phyloP scores from a whole-genome alignment of 2,329 filamentous ascomycete genomes.

The Sclerotiophoma versabilis region DNA sequence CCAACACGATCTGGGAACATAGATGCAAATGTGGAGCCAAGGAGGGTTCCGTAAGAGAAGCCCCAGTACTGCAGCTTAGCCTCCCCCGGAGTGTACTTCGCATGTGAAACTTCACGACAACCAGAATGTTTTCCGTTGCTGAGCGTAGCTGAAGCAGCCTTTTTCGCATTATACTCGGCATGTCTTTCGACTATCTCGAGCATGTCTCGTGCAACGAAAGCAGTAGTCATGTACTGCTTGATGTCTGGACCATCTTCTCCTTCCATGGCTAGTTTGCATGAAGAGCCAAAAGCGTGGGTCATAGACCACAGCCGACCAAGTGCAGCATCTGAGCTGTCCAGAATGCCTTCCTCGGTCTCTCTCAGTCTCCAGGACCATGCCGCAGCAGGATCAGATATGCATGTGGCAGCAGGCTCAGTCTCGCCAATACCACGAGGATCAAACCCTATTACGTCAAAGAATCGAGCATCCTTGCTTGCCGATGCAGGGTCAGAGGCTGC shows the following conservation, averaged over 20 bases:
- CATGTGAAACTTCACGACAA: slow-evolving; percentile 2
- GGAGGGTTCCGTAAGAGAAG: slow-evolving; percentile 58
- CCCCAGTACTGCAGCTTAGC: slow-evolving; percentile 55
- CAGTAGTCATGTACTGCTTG: slow-evolving; percentile 55
- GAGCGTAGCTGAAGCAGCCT: slow-evolving; percentile 6
- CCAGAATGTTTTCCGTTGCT: background rate
- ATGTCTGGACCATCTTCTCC: slow-evolving; percentile 45
- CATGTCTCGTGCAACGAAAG: slow-evolving; percentile 59
- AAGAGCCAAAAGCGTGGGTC: slow-evolving; percentile 45
- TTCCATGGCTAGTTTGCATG: slow-evolving; percentile 35
- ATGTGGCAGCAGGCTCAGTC: slow-evolving; percentile 45
- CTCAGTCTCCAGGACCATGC: slow-evolving; percentile 49
- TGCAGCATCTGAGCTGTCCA: slow-evolving; percentile 52
- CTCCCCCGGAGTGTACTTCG: slow-evolving; percentile 12
- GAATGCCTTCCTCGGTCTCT: slow-evolving; percentile 46
- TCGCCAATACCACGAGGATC: slow-evolving; percentile 53
- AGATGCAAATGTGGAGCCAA: slow-evolving; percentile 48
- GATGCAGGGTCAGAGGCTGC: slow-evolving; percentile 19
- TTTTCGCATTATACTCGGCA: slow-evolving; percentile 42
- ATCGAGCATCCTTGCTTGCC: slow-evolving; percentile 35
- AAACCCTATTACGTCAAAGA: slow-evolving; percentile 55
- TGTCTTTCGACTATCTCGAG: slow-evolving; percentile 56
- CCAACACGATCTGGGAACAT: slow-evolving; percentile 50
- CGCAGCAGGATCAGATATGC: slow-evolving; percentile 41
- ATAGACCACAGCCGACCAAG: slow-evolving; percentile 54